Evolutionary conservation across 768 basidiomycete genomes (phyloP), one percentile per base, ranked within the genome.

Genomic region (Pisolithus albus): DNA sequence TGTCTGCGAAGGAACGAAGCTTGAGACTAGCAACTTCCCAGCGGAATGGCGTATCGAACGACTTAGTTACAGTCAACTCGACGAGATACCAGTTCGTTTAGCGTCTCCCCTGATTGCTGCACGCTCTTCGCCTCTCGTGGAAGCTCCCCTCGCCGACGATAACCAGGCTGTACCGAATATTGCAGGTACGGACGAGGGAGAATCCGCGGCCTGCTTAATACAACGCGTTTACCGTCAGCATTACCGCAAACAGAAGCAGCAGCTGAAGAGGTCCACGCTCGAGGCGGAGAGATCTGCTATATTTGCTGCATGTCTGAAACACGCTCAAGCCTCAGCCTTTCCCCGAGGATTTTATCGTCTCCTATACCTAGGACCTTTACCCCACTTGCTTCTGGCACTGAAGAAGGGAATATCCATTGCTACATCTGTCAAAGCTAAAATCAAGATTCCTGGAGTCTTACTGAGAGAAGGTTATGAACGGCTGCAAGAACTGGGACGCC

Each of bases 311-410:
- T 77, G 67, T 44, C 47, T 66, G 26, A 53, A 57, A 40, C 58
- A 61, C 19, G 63, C 65, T 23, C 56, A 53, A 43, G 55, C 50
- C 6, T 63, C 65, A 21, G 47, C 51, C 2, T 71, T 73, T 73
- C 34, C 52, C 28, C 50, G 48, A 23, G 56, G 54, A 5, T 53
- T 50, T 15, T 77, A 80, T 52, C 67, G 65, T 11, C 50, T 59
- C 0, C 59, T 74, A 11, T 76, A 72, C 56, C 59, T 64, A 5
- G 64, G 64, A 46, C 63, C 64, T 15, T 61, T 79, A 5, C 73
- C 76, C 1, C 72, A 68, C 46, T 55, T 78, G 24, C 59, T 77
- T 3, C 53, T 73, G 1, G 75, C 70, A 53, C 64, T 79, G 28
- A 71, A 78, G 44, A 49, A 60, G 16, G 58, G 63, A 21, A 59